Evolutionary conservation across 1,284 basidiomycete genomes (phyloP).

Genomic region (Cerrena zonata): DNA sequence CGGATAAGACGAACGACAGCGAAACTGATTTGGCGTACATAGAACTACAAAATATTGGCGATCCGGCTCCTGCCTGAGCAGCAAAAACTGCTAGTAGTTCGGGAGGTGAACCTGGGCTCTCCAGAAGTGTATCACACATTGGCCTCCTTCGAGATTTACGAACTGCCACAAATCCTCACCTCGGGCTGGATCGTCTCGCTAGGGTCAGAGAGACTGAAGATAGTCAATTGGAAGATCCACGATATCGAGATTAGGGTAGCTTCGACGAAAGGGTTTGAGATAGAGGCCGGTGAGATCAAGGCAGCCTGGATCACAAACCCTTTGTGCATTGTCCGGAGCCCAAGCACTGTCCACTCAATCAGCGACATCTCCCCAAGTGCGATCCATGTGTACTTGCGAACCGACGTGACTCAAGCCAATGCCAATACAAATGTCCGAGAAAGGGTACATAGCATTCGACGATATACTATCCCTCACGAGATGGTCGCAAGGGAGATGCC

Average conservation of each 20-base stretch:
- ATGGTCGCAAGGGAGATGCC: no score
- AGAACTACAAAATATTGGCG: conserved; percentile 44
- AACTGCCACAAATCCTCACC: conserved; percentile 17
- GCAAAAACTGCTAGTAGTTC: conserved; percentile 50
- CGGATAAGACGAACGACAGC: not conserved
- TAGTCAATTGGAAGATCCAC: no score
- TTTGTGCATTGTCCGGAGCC: conserved; percentile 7
- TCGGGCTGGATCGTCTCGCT: conserved; percentile 1
- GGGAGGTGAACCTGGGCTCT: conserved; percentile 26
- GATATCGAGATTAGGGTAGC: no score
- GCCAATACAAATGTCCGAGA: no score
- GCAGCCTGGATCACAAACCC: not conserved
- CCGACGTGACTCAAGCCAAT: no score
- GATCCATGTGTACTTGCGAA: not conserved
- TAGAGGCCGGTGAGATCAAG: not conserved
- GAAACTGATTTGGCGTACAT: conserved; percentile 4
- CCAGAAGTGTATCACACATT: no score
- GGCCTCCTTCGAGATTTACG: conserved; percentile 21
- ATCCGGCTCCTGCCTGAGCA: conserved; percentile 52
- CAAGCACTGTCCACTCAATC: conserved; percentile 7
- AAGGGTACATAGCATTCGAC: no score
- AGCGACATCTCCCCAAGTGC: not conserved
- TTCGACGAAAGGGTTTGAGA: no score
- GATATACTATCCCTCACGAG: no score
- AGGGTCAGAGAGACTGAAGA: no score